Base-by-base conservation (phyloP, 495 filamentous ascomycete species). In the Lichenothelia convexa region DNA sequence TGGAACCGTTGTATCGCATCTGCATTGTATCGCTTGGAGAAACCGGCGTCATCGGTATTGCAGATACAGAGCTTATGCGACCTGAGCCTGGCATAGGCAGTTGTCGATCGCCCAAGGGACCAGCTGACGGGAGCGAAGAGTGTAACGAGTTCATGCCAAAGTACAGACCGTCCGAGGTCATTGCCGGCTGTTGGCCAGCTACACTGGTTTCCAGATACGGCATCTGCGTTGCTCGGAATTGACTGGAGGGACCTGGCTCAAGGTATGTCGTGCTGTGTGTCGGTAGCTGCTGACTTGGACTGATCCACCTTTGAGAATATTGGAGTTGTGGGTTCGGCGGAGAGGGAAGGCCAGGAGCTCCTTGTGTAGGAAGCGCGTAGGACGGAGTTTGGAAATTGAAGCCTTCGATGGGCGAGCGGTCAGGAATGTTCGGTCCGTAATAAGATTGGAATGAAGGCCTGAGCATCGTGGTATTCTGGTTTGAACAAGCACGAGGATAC, bases 61-160 rank as follows among this genome's bases (percentile, higher is more conserved):
- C 18, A 7, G 31, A 18, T 9, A 7, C 17, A 11, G 6, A 17
- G 9, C 6, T 29, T 6, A n/a, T 35, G n/a, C 24, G 1, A n/a
- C n/a, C 15, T 34, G 23, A n/a, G n/a, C n/a, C 18, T 21, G 21
- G 2, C n/a, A 15, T 8, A 31, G 43, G 45, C 15, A 48, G 29
- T 31, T 42, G 35, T 41, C 46, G 18, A 29, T 39, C 22, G n/a
- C n/a, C n/a, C n/a, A n/a, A n/a, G n/a, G n/a, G n/a, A n/a, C n/a
- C n/a, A n/a, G n/a, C n/a, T n/a, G n/a, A n/a, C 27, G 49, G 49
- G 15, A 57, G 46, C 1, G 41, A 49, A 19, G 47, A 46, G 16
- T 53, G 42, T 11, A 57, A 26, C 1, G 46, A 45, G 11, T 44
- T 43, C 55, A 58, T 54, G 41, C 45, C 51, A 7, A 58, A 42